Base-by-base conservation (phyloP, 2,329 filamentous ascomycete genomes). In the Waltergamsia citrina region DNA sequence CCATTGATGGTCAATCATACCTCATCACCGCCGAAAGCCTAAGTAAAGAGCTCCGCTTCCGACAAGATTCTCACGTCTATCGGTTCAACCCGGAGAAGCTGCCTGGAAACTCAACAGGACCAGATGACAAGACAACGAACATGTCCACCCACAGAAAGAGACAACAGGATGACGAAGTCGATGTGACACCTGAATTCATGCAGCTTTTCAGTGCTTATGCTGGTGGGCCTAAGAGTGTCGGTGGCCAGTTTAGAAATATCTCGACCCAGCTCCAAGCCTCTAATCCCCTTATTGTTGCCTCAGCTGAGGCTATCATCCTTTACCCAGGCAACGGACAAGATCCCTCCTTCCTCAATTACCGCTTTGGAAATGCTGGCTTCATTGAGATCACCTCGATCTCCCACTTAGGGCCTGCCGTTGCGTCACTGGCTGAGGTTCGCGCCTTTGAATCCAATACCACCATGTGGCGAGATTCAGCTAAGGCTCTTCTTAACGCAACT, bases 371-470 rank as follows among this genome's bases (percentile, higher is more conserved):
- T 10, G 28, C 28, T 14, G 28, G 28, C 17, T 29, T 29, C 28
- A 29, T 29, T 16, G 28, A 29, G 15, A 12, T 29, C n/a, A 29
- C 28, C 6, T 12, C 28, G 11, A 16, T 29, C 7, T 29, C 28
- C 6, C 28, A 29, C 17, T 17, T 29, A 5, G 28, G 11, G 11
- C 28, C 28, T 12, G 28, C 28, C 17, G 28, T 29, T 14, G 28
- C 28, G n/a, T 29, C 28, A 15, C 28, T 29, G 17, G 33, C 26
- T 22, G 33, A 20, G 15, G 24, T 35, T 10, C 18, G 17, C 16
- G 33, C 15, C 17, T n/a, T 30, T n/a, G 18, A 19, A n/a, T 30
- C 29, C n/a, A 29, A 37, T 9, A 33, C 35, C 7, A 29, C 29
- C 19, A 29, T 33, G 15, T 29, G 28, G 28, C n/a, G 7, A 29